Evolutionary conservation across 164 flowering plant species (phyloP), one percentile per base, ranked within the genome.

Genomic region (Chimonanthus salicifolius): DNA sequence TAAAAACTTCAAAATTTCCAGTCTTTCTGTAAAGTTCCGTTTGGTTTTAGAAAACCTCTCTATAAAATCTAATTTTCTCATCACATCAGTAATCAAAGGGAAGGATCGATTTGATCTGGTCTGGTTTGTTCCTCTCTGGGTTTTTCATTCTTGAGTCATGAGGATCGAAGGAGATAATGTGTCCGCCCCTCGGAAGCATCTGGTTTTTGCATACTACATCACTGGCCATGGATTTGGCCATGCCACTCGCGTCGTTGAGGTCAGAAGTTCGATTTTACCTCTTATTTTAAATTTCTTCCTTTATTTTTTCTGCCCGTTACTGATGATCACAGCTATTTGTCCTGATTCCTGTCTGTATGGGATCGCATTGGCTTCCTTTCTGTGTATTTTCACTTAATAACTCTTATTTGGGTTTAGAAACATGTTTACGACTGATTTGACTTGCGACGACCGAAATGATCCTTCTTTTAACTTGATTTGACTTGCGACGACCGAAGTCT

Each of bases 211-310:
- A 49, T 95, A 95, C 71, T 95, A 95, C 74, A 87, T 95, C 72
- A 93, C 98, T n/a, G 99, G 99, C 49, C 99, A 95, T 76, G 99
- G 99, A 6, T 95, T 95, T 58, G 99, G 99, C 54, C 99, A 95
- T 64, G 99, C 99, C 83, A 95, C 99, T 73, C 98, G 99, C 48
- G 99, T 95, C 45, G 92, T 89, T 58, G 99, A 94, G 98, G 97
- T 92, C 7, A 33, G 44, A 4, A 7, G 3, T 21, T 15, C 5
- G 47, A 43, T 20, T 62, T 44, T 3, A 50, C 50, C 49, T 48
- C 18, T 4, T 10, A 10, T 66, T 43, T 44, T 47, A 4, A 71
- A 16, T n/a, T 10, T 8, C 7, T 65, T 20, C 50, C 65, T 43
- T 74, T 69, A 13, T n/a, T 8, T 11, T 13, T 13, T 54, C 16